Base-by-base conservation (phyloP, 805 yeast genomes). In the Ascoidea asiatica region DNA sequence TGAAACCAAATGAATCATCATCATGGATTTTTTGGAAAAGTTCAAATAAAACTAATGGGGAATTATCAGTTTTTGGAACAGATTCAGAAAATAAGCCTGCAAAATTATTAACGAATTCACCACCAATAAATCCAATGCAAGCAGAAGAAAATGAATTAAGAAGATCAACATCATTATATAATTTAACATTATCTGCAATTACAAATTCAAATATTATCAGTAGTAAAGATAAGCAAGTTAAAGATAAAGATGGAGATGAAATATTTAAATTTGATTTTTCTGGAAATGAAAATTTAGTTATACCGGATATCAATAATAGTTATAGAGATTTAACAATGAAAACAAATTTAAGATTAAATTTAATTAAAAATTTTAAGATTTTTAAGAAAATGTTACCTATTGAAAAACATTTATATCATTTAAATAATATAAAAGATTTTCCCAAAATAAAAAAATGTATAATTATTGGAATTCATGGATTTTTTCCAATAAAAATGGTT, bases 391-490 rank as follows among this genome's bases (percentile, higher is more conserved):
- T 35, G n/a, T 39, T 46, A 13, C 52, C 52, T 17, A 39, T 47
- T 15, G 52, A 49, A 43, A 21, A 50, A 15, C 52, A 49, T 39
- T 18, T 49, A n/a, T 49, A 49, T 42, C 44, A 40, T 36, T 44
- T 43, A 15, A 15, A 20, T 5, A 18, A 13, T n/a, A 19, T 18
- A n/a, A 17, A 35, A 18, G 5, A 19, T 5, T n/a, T 29, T 19
- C 21, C 21, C 21, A 36, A 23, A 29, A 15, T 29, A 15, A 73
- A 74, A 46, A 76, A 78, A 50, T 84, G 84, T 0, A 70, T 90
- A 23, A 81, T 92, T 35, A 77, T 90, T 47, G 98, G 98, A 0
- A 89, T 90, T 1, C 98, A 90, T 63, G 98, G 98, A 1, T 90
- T 89, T 56, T 90, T 92, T 65, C 98, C 98, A 0, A 83, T 87